Evolutionary conservation across 192 early-diverging fungal species (phyloP).

Genomic region (Coemansia sp.): DNA sequence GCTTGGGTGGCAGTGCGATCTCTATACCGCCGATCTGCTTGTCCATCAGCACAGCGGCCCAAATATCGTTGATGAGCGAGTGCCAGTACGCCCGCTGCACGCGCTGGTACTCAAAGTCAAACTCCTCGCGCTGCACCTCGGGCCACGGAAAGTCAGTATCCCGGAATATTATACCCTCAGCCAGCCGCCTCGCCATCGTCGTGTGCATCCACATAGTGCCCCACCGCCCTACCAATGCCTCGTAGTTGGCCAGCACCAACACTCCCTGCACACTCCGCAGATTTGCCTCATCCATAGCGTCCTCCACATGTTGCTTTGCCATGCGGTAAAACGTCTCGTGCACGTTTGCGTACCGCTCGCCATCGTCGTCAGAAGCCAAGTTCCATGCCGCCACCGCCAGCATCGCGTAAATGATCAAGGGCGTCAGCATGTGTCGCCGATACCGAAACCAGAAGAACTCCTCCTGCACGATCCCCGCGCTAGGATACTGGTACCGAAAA

Average conservation of each 20-base stretch:
- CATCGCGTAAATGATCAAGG: slow-evolving; percentile 51
- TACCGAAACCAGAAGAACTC: slow-evolving; percentile 55
- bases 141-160: slow-evolving; percentile 52
- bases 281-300: slow-evolving; percentile 53
- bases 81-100: slow-evolving; percentile 55
- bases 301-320: slow-evolving; percentile 50
- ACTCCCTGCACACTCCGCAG: slow-evolving; percentile 51
- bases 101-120: slow-evolving; percentile 53
- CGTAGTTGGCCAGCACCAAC: slow-evolving; percentile 51
- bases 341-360: slow-evolving; percentile 24
- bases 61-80: slow-evolving; percentile 53
- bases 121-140: slow-evolving; percentile 37
- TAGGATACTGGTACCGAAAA: slow-evolving; percentile 52
- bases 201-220: slow-evolving; percentile 56
- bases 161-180: slow-evolving; percentile 48
- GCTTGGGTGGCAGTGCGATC: slow-evolving; percentile 35
- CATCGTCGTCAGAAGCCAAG: slow-evolving; percentile 35
- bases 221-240: slow-evolving; percentile 52
- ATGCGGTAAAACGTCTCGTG: slow-evolving; percentile 46
- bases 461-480: slow-evolving; percentile 46
- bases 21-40: slow-evolving; percentile 48
- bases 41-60: slow-evolving; percentile 52
- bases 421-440: slow-evolving; percentile 51
- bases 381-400: slow-evolving; percentile 51
- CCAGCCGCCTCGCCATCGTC: slow-evolving; percentile 48